Evolutionary conservation across 179 eudicot genomes (phyloP).

Genomic region (Drosera spatulata): DNA sequence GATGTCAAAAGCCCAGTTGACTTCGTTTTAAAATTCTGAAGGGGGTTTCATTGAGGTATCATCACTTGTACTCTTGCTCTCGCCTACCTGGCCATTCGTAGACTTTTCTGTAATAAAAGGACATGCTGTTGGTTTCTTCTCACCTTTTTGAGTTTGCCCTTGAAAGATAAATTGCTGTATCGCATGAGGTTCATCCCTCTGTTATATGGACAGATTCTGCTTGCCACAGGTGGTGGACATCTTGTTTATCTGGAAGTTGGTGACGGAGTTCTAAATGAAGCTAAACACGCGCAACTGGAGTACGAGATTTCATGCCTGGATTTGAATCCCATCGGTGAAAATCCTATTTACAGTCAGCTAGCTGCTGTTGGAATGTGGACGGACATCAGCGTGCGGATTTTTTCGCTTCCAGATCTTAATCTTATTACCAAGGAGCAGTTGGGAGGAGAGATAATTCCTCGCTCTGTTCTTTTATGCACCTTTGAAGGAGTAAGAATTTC

Average conservation of each 20-base stretch:
- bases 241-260: slow-evolving; percentile 90
- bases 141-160: background rate
- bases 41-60: too few relatives aligned
- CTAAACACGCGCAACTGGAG: slow-evolving; percentile 71
- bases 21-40: too few relatives aligned
- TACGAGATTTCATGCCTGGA: slow-evolving; percentile 93
- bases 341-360: slow-evolving; percentile 68
- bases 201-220: slow-evolving; percentile 47
- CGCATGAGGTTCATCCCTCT: background rate
- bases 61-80: too few relatives aligned
- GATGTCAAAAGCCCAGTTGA: too few relatives aligned
- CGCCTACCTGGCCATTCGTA: too few relatives aligned
- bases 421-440: slow-evolving; percentile 69
- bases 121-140: too few relatives aligned
- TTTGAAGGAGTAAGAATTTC: slow-evolving; percentile 84
- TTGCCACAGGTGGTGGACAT: slow-evolving; percentile 96
- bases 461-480: slow-evolving; percentile 90
- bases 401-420: slow-evolving; percentile 88
- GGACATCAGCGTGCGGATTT: slow-evolving; percentile 79
- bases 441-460: slow-evolving; percentile 98
- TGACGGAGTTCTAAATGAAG: slow-evolving; percentile 69
- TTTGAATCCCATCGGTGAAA: slow-evolving; percentile 83
- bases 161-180: background rate
- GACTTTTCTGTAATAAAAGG: too few relatives aligned
- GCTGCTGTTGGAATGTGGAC: slow-evolving; percentile 99